Evolutionary conservation across 169 alveolate genomes (phyloP).

Genomic region (Plasmodium chabaudi): DNA sequence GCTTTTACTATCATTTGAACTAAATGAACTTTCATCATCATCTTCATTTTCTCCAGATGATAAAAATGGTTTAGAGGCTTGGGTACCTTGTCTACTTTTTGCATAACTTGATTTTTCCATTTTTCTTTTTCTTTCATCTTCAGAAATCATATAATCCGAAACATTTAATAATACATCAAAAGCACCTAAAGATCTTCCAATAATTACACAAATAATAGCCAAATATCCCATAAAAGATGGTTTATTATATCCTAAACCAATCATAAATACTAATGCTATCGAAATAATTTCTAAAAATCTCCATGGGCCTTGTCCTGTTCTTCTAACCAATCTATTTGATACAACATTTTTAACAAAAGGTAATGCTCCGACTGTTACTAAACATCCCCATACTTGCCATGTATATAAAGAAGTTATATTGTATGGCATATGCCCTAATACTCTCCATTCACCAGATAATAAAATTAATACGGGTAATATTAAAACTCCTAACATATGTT

Average conservation of each 20-base stretch:
- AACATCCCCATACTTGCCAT: constrained; percentile 94
- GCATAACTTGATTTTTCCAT: constrained; percentile 34
- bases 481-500: constrained; percentile 91
- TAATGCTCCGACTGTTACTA: constrained; percentile 93
- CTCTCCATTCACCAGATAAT: constrained; percentile 87
- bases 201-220: constrained; percentile 83
- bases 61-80: constrained; percentile 69
- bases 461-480: constrained; percentile 89
- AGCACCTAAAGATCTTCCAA: constrained; percentile 88
- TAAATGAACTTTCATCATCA: constrained; percentile 75
- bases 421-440: constrained; percentile 85
- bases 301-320: constrained; percentile 97
- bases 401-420: constrained; percentile 84
- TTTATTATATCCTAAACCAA: constrained; percentile 88
- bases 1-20: constrained; percentile 71
- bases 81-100: constrained; percentile 64
- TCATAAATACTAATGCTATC: constrained; percentile 90
- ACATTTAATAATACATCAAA: constrained; percentile 86
- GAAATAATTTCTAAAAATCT: constrained; percentile 92
- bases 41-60: constrained; percentile 70
- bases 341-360: constrained; percentile 94
- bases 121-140: constrained; percentile 66
- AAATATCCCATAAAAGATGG: constrained; percentile 84
- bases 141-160: constrained; percentile 76
- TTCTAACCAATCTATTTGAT: constrained; percentile 92